These are phyloP conservation scores for Xylaria intraflava DNA, from an alignment of 495 filamentous ascomycete species.

Conservation along the genomic window DNA sequence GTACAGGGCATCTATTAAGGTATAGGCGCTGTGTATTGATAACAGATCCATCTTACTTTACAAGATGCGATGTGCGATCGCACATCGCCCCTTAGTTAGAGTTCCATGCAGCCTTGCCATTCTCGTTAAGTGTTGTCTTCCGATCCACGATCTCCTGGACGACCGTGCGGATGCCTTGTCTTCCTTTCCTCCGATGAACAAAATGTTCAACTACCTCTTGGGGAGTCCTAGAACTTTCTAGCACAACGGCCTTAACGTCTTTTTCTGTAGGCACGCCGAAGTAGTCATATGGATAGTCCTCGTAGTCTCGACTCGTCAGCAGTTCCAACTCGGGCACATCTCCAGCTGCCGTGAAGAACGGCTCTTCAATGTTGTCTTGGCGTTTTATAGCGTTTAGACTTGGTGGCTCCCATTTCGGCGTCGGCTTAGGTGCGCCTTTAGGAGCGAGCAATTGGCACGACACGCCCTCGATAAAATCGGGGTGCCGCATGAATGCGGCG, in stretches of 20 bases:
- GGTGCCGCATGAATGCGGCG: constrained; percentile 72
- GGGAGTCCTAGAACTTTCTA: constrained; percentile 25
- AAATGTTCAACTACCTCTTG: constrained; percentile 46
- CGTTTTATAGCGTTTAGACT: constrained; percentile 54
- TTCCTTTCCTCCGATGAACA: constrained; percentile 34
- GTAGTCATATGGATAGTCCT: constrained; percentile 58
- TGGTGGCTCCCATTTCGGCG: constrained; percentile 65
- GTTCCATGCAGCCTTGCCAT: constrained; percentile 34
- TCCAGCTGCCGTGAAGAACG: constrained; percentile 52
- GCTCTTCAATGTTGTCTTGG: constrained; percentile 44
- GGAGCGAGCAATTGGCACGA: constrained; percentile 66
- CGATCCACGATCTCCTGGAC: constrained; percentile 52
- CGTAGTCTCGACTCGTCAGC: constrained; percentile 44
- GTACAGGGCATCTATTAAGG: not conserved
- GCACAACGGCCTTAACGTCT: constrained; percentile 56
- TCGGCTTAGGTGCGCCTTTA: constrained; percentile 41
- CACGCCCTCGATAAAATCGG: constrained; percentile 85
- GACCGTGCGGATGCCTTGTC: constrained; percentile 51
- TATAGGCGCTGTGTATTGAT: constrained; percentile 12
- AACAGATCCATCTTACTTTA: constrained; percentile 7
- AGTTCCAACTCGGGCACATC: constrained; percentile 43
- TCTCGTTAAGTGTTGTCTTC: constrained; percentile 34
- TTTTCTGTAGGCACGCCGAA: constrained; percentile 66
- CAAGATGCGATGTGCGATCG: constrained; percentile 6
- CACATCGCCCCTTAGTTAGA: constrained; percentile 8